These are phyloP conservation scores for Chaetomiaceae sp. DNA, from an alignment of 2,329 filamentous ascomycete genomes.

Conservation along the genomic window DNA sequence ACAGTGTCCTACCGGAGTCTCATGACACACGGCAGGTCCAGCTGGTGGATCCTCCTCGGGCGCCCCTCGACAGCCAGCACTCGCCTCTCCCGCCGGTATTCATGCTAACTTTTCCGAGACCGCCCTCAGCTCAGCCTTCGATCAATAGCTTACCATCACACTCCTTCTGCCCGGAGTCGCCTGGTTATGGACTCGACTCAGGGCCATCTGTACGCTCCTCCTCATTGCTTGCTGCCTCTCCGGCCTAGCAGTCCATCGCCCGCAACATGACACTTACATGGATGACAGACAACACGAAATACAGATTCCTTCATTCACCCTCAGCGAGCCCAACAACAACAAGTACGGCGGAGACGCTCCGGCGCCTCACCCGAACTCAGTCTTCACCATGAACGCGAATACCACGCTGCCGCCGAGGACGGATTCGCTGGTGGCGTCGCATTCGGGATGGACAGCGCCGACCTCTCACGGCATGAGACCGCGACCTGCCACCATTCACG, in stretches of 20 bases:
- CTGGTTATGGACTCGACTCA: slow-evolving; percentile 49
- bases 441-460: slow-evolving; percentile 53
- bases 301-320: slow-evolving; percentile 47
- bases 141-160: slow-evolving; percentile 35
- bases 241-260: slow-evolving; percentile 24
- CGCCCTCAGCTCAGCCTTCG: slow-evolving; percentile 36
- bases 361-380: slow-evolving; percentile 39
- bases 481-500: slow-evolving; percentile 56
- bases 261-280: slow-evolving; percentile 41
- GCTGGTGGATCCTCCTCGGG: slow-evolving; percentile 30
- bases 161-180: slow-evolving; percentile 32
- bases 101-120: slow-evolving; percentile 37
- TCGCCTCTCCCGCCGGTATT: slow-evolving; percentile 28
- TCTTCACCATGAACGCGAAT: slow-evolving; percentile 48
- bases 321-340: slow-evolving; percentile 45
- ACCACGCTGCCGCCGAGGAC: slow-evolving; percentile 47
- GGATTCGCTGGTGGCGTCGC: slow-evolving; percentile 43
- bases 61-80: slow-evolving; percentile 32
- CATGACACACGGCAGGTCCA: slow-evolving; percentile 36
- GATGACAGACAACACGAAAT: slow-evolving; percentile 43
- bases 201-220: slow-evolving; percentile 47
- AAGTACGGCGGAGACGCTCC: slow-evolving; percentile 44
- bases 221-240: slow-evolving; percentile 21
- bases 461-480: slow-evolving; percentile 47
- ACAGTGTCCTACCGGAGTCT: slow-evolving; percentile 30